Percentiles rank a stretch among this genome's conserved stretches.
These are phyloP conservation scores for Rossbeevera mucosa DNA, from an alignment of 768 basidiomycete species.

Conservation along the genomic window DNA sequence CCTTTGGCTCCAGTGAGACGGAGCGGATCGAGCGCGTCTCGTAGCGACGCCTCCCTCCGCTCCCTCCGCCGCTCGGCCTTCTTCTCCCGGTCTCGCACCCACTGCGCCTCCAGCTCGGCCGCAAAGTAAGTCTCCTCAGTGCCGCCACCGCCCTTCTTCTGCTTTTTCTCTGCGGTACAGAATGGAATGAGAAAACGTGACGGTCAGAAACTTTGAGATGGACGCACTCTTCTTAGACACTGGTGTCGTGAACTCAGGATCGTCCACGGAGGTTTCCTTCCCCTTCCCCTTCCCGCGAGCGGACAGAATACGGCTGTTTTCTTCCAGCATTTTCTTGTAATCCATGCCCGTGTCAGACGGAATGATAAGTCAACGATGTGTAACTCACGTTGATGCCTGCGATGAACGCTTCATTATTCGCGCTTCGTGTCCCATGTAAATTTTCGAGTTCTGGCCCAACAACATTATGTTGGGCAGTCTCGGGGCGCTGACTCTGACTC, in stretches of 20 bases:
- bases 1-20: slow-evolving; percentile 25
- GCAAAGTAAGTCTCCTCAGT: slow-evolving; percentile 36
- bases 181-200: background rate
- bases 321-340: slow-evolving; percentile 60
- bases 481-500: slow-evolving; percentile 13
- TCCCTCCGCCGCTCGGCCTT: slow-evolving; percentile 74
- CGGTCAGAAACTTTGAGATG: background rate
- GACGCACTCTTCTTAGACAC: slow-evolving; percentile 46
- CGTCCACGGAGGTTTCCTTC: slow-evolving; percentile 17
- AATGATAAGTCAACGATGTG: background rate
- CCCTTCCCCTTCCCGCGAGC: slow-evolving; percentile 39
- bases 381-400: slow-evolving; percentile 48
- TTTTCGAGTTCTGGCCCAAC: slow-evolving; percentile 12
- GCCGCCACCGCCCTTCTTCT: slow-evolving; percentile 15
- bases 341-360: slow-evolving; percentile 34
- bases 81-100: slow-evolving; percentile 77
- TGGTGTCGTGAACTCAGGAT: slow-evolving; percentile 18
- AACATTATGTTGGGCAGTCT: slow-evolving; percentile 8
- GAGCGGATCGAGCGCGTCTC: slow-evolving; percentile 60
- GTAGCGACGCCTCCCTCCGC: slow-evolving; percentile 53
- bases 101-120: slow-evolving; percentile 56
- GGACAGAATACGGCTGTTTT: slow-evolving; percentile 46
- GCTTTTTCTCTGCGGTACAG: slow-evolving; percentile 28
- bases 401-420: slow-evolving; percentile 56
- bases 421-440: slow-evolving; percentile 36